Base-by-base conservation (phyloP, 2,329 filamentous ascomycete genomes). In the Botryotinia calthae region DNA sequence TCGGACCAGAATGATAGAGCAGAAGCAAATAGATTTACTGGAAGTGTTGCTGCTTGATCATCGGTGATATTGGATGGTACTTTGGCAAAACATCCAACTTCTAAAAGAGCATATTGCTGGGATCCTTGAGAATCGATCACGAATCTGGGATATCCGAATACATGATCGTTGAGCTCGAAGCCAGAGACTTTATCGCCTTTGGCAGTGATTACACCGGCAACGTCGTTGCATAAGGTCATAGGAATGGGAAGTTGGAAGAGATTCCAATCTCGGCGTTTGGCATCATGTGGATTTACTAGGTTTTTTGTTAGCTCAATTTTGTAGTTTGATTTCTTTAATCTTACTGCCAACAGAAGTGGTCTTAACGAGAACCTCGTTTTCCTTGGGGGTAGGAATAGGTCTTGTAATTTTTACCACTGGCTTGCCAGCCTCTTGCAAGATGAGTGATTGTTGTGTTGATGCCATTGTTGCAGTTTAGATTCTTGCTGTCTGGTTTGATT, bases 1-100 rank as follows among this genome's bases (percentile, higher is more conserved):
- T 65, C 44, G 1, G 63, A 65, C 44, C 42, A 65, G 28, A 65
- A 65, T 18, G 63, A 65, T 34, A 65, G 0, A 4, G 63, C 73
- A 16, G 79, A 72, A 18, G 82, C 77, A 40, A 82, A 75, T 34
- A 79, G 63, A 74, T 84, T 84, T 8, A 76, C 78, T 0, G 82
- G 82, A 1, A 84, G 61, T 0, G 82, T 83, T 6, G 81, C 80
- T 4, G 78, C 82, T 42, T 83, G 81, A 73, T 83, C 80, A 42
- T 81, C 80, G 1, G 76, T 79, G 28, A 82, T 74, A 0, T 74
- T 76, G 10, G 79, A 76, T 10, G 83, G 82, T n/a, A 84, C 77
- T 51, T 79, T 80, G 22, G 80, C 78, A 1, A 79, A 74, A 46
- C 72, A 75, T 1, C 74, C 74, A 16, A 76, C 75, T 68, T 82